phyloP scores from a whole-genome alignment of 2,329 filamentous ascomycete species.

The Pseudogymnoascus pannorum region DNA sequence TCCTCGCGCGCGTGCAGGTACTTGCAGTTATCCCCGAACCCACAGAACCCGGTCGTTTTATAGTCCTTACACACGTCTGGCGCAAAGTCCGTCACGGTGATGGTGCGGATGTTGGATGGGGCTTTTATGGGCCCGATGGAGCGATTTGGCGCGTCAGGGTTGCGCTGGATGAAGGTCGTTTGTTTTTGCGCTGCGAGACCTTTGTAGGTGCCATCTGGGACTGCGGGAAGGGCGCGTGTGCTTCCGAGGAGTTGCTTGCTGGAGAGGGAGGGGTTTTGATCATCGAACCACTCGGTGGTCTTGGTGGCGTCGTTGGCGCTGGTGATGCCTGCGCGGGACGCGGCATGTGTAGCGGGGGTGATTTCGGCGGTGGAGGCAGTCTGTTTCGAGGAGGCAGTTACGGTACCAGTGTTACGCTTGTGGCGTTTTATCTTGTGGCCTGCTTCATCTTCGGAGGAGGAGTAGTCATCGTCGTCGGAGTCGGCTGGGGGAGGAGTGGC shows the following conservation, averaged over 20 bases:
- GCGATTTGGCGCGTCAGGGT: conserved; percentile 62
- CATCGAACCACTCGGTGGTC: conserved; percentile 81
- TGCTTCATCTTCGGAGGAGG: conserved; percentile 66
- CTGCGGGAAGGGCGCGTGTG: conserved; percentile 36
- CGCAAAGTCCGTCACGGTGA: conserved; percentile 84
- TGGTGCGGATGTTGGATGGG: conserved; percentile 80
- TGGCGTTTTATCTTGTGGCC: conserved; percentile 74
- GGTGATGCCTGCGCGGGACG: conserved; percentile 57
- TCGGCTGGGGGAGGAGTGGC: conserved; percentile 67
- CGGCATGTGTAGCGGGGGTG: conserved; percentile 47
- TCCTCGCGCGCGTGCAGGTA: conserved; percentile 70
- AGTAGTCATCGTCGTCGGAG: conserved; percentile 52
- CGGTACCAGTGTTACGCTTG: conserved; percentile 57
- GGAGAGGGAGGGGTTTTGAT: conserved; percentile 37
- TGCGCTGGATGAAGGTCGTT: conserved; percentile 67
- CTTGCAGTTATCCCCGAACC: conserved; percentile 65
- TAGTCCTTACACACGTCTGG: conserved; percentile 96
- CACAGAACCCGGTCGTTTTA: conserved; percentile 61
- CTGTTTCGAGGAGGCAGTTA: conserved; percentile 56
- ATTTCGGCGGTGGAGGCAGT: conserved; percentile 37
- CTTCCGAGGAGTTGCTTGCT: conserved; percentile 52
- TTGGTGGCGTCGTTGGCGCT: conserved; percentile 83
- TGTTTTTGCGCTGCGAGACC: conserved; percentile 60
- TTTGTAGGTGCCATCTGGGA: conserved; percentile 64
- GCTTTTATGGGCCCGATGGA: conserved; percentile 82